Evolutionary conservation across 495 filamentous ascomycete genomes (phyloP), one percentile per base, ranked within the genome.

Genomic region (Letharia columbiana): DNA sequence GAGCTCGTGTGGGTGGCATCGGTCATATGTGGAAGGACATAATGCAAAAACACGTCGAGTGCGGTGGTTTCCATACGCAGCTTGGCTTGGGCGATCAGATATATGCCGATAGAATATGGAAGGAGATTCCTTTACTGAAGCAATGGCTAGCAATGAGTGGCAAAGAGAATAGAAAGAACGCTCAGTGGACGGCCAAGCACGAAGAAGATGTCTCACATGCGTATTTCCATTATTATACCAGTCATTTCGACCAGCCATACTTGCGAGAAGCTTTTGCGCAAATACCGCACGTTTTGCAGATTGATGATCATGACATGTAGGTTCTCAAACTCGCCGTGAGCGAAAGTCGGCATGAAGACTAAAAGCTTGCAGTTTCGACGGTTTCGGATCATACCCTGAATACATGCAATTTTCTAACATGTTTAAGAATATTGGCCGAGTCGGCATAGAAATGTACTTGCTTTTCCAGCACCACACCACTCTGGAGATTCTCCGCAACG

Each of bases 21-120:
- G 90, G 91, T 0, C 91, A 90, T 73, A 96, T 98, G 94, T 98
- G 94, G 94, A 96, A 96, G 69, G 94, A 98, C 72, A 91, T 98
- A 41, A 84, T 98, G 76, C 92, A 96, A 75, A 98, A 96, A 80
- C 95, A 98, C 74, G 84, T 89, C 50, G 94, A 98, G 70, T 95
- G 91, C 71, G 91, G 91, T 62, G 94, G 94, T 13, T 98, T 98
- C 76, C 94, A 98, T 71, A 85, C 88, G 6, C 94, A 98, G 71
- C 79, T 98, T 11, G 93, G 91, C 33, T 80, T 96, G 3, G 94
- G 94, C 45, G 91, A 92, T 61, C 95, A 98, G 76, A 94, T 98
- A 64, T 98, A 95, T 76, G 95, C 91, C 0, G 94, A 98, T 76
- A 80, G 94, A 20, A 81, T 98, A 72, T 98, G 94, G 94, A 96